Evolutionary conservation across 108 stramenopile genomes (phyloP).

Genomic region (Cylindrotheca fusiformis): DNA sequence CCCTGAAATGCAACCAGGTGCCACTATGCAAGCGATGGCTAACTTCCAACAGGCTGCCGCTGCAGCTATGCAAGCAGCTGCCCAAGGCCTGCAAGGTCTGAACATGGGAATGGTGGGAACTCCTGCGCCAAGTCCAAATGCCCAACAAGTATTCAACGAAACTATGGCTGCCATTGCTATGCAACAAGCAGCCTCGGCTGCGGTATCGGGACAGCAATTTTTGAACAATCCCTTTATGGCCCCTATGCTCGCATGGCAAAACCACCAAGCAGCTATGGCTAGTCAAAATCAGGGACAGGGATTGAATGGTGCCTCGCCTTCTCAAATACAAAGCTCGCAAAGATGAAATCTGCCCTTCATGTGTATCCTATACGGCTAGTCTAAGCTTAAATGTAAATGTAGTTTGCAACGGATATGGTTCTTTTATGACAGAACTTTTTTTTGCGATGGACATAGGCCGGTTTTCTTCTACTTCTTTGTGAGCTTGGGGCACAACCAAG

Average conservation of each 20-base stretch:
- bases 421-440: no score
- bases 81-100: slow-evolving; percentile 39
- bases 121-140: slow-evolving; percentile 23
- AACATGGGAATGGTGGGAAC: neutral
- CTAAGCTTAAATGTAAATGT: no score
- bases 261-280: slow-evolving; percentile 8
- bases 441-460: no score
- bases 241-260: slow-evolving; percentile 16
- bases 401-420: no score
- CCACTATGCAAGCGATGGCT: slow-evolving; percentile 70
- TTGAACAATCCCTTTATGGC: slow-evolving; percentile 25
- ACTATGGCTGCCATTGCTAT: slow-evolving; percentile 58
- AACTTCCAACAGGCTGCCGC: slow-evolving; percentile 66
- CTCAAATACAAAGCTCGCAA: no score
- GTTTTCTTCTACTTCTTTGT: no score
- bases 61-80: slow-evolving; percentile 56
- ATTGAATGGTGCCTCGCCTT: no score
- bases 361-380: no score
- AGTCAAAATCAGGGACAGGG: no score
- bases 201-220: slow-evolving; percentile 24
- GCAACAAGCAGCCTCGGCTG: slow-evolving; percentile 47
- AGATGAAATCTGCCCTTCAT: no score
- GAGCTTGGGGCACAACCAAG: no score
- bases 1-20: slow-evolving; percentile 54
- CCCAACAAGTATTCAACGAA: slow-evolving; percentile 46